These are phyloP conservation scores for Clarireedia hainanense DNA, from an alignment of 2,329 filamentous ascomycete species.

Conservation along the genomic window DNA sequence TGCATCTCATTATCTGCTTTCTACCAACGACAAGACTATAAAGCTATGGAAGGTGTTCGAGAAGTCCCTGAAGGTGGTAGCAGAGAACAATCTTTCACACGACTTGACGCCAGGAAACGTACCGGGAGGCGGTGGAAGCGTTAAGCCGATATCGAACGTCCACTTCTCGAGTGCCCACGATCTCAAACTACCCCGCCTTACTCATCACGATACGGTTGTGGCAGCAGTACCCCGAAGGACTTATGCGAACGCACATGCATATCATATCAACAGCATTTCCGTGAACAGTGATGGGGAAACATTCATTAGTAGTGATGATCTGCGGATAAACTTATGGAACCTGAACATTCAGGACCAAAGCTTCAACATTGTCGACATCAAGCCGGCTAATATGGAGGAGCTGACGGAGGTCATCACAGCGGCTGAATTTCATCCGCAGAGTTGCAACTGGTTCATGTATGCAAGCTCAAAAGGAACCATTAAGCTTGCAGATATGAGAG, in stretches of 20 bases:
- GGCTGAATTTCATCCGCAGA: conserved; percentile 91
- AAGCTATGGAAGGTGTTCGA: conserved; percentile 99
- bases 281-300: conserved; percentile 99
- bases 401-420: conserved; percentile 97
- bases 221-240: conserved; percentile 92
- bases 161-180: conserved; percentile 75
- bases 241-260: conserved; percentile 96
- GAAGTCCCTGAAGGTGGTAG: conserved; percentile 97
- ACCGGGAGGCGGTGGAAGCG: conserved; percentile 64
- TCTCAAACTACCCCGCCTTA: conserved; percentile 89
- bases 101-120: conserved; percentile 76
- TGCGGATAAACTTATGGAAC: conserved; percentile 98
- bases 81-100: conserved; percentile 95
- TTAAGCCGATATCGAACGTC: conserved; percentile 61
- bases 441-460: conserved; percentile 99
- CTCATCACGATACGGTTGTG: conserved; percentile 96
- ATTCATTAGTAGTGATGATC: conserved; percentile 96
- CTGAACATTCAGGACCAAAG: conserved; percentile 98
- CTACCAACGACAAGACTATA: conserved; percentile 99
- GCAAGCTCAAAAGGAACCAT: conserved; percentile 98
- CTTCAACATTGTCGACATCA: conserved; percentile 99
- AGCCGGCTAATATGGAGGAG: conserved; percentile 99
- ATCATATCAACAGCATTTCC: conserved; percentile 99
- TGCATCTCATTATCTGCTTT: conserved; percentile 94
- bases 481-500: conserved; percentile 96